Evolutionary conservation across 140 eudicot genomes (phyloP), one percentile per base, ranked within the genome.

Genomic region (Oenanthe javanica): DNA sequence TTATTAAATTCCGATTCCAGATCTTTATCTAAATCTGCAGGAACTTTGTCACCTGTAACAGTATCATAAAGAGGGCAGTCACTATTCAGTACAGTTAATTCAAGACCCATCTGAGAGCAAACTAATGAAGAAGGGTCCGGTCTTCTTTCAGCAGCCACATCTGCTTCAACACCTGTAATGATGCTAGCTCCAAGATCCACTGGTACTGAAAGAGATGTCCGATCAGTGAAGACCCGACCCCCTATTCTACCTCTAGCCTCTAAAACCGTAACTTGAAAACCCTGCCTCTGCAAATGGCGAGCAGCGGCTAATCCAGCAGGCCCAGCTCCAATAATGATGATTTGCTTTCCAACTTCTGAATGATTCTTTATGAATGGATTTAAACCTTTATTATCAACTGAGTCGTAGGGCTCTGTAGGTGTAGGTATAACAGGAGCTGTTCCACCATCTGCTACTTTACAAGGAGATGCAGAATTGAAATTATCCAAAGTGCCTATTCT

Each of bases 121-220:
- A 96, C 82, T 87, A 96, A 84, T 4, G 99, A 85, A 86, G 99
- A 96, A 36, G 99, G 99, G 81, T 96, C 99, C 2, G 98, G 93
- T 67, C 99, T 79, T 79, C 98, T 87, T 89, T 90, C 97, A 54
- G 97, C 85, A 36, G 90, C 90, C 83, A 93, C 94, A 85, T 96
- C 99, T 67, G 99, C 99, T 88, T 96, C 99, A 72, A 96, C 97
- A 81, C 99, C 99, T 13, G 99, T 96, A 79, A 96, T 96, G 70
- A 96, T 96, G 82, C 99, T 96, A 74, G 99, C 99, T 67, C 99
- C 99, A 67, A 96, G 99, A 86, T 96, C 99, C 72, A 96, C 99
- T 1, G 98, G 99, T 67, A 96, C 99, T 9, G 97, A 93, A 77
- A 93, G 96, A 76, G 99, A 96, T 67, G 90, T 88, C 54, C 77